A percentile compares a stretch with the other conserved stretches of the same genome.
Evolutionary conservation across 306 rosid genomes (phyloP).

Genomic region (Dalbergia oliveri): DNA sequence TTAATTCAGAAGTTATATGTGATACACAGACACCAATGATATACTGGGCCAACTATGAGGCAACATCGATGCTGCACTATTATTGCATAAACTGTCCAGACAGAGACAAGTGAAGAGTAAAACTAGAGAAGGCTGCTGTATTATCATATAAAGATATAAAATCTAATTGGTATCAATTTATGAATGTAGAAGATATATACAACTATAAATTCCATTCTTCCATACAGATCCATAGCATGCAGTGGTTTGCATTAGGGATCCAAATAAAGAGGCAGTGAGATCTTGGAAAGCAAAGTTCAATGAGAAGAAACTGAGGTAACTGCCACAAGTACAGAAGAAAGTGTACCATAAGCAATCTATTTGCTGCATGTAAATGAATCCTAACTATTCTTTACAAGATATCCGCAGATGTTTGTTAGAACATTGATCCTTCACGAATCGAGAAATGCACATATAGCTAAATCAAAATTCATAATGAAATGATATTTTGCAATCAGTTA

Average conservation of each 20-base stretch:
- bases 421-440: slow-evolving; percentile 10
- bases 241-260: neutral
- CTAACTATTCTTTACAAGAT: neutral
- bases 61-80: neutral
- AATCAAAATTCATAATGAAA: neutral
- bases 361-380: slow-evolving; percentile 7
- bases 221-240: neutral
- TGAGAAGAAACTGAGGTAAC: neutral
- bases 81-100: neutral
- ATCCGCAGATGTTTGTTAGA: too few relatives aligned
- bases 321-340: slow-evolving; percentile 5
- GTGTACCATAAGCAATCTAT: slow-evolving; percentile 8
- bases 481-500: neutral
- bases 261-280: slow-evolving; percentile 19
- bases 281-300: neutral
- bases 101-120: neutral
- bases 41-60: neutral
- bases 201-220: neutral
- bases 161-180: neutral
- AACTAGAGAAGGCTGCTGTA: neutral
- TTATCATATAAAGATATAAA: neutral
- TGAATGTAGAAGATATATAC: slow-evolving; percentile 6
- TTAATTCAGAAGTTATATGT: neutral
- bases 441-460: neutral
- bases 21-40: neutral